Percentiles rank a stretch among this genome's conserved stretches.
These are phyloP conservation scores for Colletotrichum lini DNA, from an alignment of 2,329 filamentous ascomycete genomes.

Conservation along the genomic window DNA sequence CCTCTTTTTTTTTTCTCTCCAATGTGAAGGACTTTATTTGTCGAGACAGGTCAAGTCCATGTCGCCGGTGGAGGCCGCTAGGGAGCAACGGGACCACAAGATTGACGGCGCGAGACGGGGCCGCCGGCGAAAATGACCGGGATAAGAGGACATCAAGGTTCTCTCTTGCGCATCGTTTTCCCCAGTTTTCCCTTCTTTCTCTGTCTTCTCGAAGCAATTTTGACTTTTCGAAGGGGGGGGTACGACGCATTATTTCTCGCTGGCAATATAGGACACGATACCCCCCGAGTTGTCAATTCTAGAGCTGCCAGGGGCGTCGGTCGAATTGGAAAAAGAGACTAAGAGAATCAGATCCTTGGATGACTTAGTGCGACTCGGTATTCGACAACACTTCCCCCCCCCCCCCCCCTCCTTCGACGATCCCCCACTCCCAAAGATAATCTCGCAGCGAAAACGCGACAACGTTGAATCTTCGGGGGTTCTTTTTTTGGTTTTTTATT, in stretches of 20 bases:
- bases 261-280: no score
- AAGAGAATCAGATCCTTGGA: not conserved
- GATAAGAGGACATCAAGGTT: slow-evolving; percentile 22
- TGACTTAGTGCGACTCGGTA: not conserved
- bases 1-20: slow-evolving; percentile 1
- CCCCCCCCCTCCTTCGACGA: not conserved
- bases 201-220: not conserved
- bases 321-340: no score
- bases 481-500: no score
- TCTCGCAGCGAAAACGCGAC: not conserved
- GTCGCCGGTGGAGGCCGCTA: slow-evolving; percentile 24
- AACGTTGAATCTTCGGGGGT: not conserved
- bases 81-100: not conserved
- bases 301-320: not conserved
- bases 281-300: no score
- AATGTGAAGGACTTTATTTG: slow-evolving; percentile 6
- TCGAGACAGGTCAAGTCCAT: slow-evolving; percentile 2
- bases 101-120: slow-evolving; percentile 10
- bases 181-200: not conserved
- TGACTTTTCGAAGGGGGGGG: not conserved
- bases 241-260: not conserved
- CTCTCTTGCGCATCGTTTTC: not conserved
- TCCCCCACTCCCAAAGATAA: not conserved
- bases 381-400: not conserved
- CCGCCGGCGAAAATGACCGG: slow-evolving; percentile 16